Conservation (phyloP, 768 basidiomycete species). For the Boletus bicolor region DNA sequence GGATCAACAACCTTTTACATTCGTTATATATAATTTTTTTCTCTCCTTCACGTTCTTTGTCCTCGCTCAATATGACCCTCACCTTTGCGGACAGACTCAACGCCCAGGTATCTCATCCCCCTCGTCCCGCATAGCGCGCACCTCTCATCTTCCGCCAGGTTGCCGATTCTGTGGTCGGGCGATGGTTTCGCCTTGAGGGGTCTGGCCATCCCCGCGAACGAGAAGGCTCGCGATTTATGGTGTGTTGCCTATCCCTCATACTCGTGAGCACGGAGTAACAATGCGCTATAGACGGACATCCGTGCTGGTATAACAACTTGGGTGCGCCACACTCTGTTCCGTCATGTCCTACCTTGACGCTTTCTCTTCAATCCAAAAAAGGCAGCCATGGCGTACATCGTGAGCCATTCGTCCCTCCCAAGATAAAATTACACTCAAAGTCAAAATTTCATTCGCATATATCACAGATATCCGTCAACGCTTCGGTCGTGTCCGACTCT, state of each 20-base stretch:
- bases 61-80: slow-evolving; percentile 33
- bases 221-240: slow-evolving; percentile 59
- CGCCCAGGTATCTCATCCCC: slow-evolving; percentile 32
- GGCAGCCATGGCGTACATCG: slow-evolving; percentile 86
- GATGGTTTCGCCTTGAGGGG: slow-evolving; percentile 74
- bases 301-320: slow-evolving; percentile 80
- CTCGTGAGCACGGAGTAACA: slow-evolving; percentile 5
- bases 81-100: slow-evolving; percentile 42
- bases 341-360: slow-evolving; percentile 4
- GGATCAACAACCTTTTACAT: slow-evolving; percentile 5
- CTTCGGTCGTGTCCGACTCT: slow-evolving; percentile 68
- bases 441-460: not conserved
- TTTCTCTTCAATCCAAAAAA: slow-evolving; percentile 21
- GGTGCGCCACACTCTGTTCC: slow-evolving; percentile 42
- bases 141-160: slow-evolving; percentile 26
- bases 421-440: fast-evolving
- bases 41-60: slow-evolving; percentile 16
- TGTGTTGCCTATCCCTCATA: slow-evolving; percentile 23
- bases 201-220: slow-evolving; percentile 63
- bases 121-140: not conserved
- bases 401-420: slow-evolving; percentile 30
- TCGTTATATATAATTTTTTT: slow-evolving; percentile 22
- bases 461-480: slow-evolving; percentile 77
- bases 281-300: slow-evolving; percentile 56
- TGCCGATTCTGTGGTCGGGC: slow-evolving; percentile 44